A percentile compares a stretch with the other conserved stretches of the same genome.
These are phyloP conservation scores for Dothideomycetes sp. DNA, from an alignment of 2,329 filamentous ascomycete species.

Conservation along the genomic window DNA sequence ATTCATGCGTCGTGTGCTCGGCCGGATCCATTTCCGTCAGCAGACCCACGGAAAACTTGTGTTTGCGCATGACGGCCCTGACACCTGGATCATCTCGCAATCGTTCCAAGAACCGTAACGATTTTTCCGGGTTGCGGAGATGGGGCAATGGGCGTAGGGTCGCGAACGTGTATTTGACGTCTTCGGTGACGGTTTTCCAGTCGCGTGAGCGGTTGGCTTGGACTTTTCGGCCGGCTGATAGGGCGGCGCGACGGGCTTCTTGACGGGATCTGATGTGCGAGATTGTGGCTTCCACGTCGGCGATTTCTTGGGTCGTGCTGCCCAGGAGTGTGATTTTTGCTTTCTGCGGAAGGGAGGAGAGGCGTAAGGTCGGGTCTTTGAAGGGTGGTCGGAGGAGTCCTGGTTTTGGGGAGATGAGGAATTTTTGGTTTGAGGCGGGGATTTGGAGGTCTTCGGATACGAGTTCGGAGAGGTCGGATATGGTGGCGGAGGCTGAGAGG, in stretches of 20 bases:
- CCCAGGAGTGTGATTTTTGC: slow-evolving; percentile 56
- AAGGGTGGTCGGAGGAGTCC: slow-evolving; percentile 58
- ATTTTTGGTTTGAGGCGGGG: slow-evolving; percentile 57
- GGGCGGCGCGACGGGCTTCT: slow-evolving; percentile 28
- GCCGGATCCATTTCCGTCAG: slow-evolving; percentile 94
- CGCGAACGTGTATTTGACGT: slow-evolving; percentile 70
- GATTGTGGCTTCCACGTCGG: slow-evolving; percentile 44
- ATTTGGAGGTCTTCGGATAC: slow-evolving; percentile 51
- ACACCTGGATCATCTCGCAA: slow-evolving; percentile 80
- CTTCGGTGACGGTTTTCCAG: slow-evolving; percentile 44
- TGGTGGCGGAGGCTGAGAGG: slow-evolving; percentile 41
- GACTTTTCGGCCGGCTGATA: slow-evolving; percentile 31
- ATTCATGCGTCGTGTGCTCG: slow-evolving; percentile 73
- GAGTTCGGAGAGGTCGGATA: slow-evolving; percentile 49
- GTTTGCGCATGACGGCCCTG: slow-evolving; percentile 69
- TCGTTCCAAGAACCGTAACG: slow-evolving; percentile 61
- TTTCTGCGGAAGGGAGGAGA: slow-evolving; percentile 44
- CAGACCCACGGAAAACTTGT: slow-evolving; percentile 74
- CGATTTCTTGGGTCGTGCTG: slow-evolving; percentile 51
- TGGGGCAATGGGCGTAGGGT: slow-evolving; percentile 65
- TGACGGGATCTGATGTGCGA: slow-evolving; percentile 42
- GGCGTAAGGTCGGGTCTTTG: slow-evolving; percentile 46
- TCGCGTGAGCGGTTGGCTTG: slow-evolving; percentile 30
- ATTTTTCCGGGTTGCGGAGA: slow-evolving; percentile 66
- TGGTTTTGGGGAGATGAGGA: slow-evolving; percentile 54